These are phyloP conservation scores for Pythium dissotocum DNA, from an alignment of 352 stramenopile species.

Conservation along the genomic window DNA sequence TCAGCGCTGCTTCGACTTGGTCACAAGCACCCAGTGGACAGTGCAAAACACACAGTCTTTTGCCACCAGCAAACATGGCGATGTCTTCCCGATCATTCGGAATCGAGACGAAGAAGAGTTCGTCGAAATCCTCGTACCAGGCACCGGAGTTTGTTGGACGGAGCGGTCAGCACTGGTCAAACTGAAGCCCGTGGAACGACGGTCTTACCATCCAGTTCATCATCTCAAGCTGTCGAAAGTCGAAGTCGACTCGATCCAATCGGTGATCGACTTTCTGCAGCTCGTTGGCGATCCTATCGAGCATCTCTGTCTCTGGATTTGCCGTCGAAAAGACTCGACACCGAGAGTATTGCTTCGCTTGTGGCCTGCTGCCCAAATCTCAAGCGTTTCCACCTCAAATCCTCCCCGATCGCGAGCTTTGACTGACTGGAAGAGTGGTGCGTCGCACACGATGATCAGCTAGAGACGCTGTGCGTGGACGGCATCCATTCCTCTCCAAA, in stretches of 20 bases:
- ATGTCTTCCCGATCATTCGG: constrained; percentile 7
- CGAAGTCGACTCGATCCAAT: background rate
- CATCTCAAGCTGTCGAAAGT: background rate
- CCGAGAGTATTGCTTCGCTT: background rate
- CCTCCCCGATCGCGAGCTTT: background rate
- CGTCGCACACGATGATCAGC: background rate
- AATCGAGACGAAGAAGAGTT: constrained; percentile 7
- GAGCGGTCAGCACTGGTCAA: constrained; percentile 10
- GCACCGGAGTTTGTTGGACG: constrained; percentile 19
- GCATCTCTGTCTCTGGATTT: background rate
- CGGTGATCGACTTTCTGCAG: background rate
- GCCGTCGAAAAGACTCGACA: background rate
- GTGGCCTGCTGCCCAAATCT: background rate
- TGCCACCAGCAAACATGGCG: constrained; percentile 1
- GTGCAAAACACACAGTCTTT: background rate
- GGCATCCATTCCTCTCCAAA: background rate
- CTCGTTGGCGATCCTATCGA: background rate
- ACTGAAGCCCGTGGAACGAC: background rate
- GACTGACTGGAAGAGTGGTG: background rate
- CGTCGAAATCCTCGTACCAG: constrained; percentile 17
- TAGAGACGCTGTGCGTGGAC: background rate
- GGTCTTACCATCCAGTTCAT: constrained; percentile 1
- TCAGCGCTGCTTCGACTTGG: no score
- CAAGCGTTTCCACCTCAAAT: background rate
- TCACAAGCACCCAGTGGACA: no score